Base-by-base conservation (phyloP, 768 basidiomycete species). In the Paxillus involutus region DNA sequence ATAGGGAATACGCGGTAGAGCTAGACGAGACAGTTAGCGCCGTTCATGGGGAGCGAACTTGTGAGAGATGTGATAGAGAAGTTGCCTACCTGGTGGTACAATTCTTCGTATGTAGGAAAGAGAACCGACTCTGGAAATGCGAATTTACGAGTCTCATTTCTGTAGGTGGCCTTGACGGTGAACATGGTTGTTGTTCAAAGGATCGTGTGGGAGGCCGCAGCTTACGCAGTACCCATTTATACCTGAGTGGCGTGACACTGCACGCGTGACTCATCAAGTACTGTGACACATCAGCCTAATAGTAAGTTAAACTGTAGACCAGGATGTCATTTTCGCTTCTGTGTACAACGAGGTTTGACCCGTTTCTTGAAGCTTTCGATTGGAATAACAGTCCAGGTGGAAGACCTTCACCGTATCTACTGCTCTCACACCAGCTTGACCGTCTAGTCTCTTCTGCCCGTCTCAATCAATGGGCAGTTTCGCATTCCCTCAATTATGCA, bases 151-250 rank as follows among this genome's bases (percentile, higher is more conserved):
- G 82, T 88, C 67, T 91, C 86, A 51, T 69, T 70, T 51, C 79
- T 74, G 67, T 89, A 90, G 19, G 86, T 87, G n/a, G 84, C 88
- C 71, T 91, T 91, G 65, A 91, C 80, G 52, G 82, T 82, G 75
- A 90, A 89, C 81, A 86, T 85, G 72, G 75, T 70, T 60, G 59
- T 44, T 51, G 67, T 29, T 24, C 57, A 56, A 66, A 64, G 30
- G 32, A 57, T 49, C 44, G 37, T 26, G 44, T 62, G 52, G 46
- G 52, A 47, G 3, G 36, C 54, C 61, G 61, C 66, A 59, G 63
- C 63, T 49, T 47, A 55, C 47, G 17, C 51, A 51, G 49, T 44
- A 51, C 43, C 43, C 43, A 58, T 64, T 60, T 60, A 62, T 53
- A 37, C 16, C 66, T 70, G 63, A 68, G 66, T 0, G 33, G 55